These are phyloP conservation scores for Suillus hirtellus DNA, from an alignment of 768 basidiomycete genomes.

Conservation along the genomic window DNA sequence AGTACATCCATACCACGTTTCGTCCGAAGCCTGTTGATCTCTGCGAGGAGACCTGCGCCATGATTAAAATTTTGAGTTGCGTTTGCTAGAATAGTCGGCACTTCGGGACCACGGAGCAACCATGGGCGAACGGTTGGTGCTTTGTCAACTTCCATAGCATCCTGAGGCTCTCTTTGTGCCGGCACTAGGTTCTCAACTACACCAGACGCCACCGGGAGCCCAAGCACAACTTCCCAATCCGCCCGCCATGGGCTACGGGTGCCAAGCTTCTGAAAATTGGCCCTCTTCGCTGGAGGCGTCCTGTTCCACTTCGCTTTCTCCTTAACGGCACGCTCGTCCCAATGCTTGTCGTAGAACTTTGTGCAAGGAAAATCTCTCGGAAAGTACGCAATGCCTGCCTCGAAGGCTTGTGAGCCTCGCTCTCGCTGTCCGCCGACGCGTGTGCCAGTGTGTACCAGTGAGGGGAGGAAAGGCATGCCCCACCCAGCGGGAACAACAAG, in stretches of 20 bases:
- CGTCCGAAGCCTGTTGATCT: constrained; percentile 58
- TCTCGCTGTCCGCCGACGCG: constrained; percentile 87
- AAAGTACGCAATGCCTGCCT: constrained; percentile 73
- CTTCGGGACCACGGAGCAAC: constrained; percentile 65
- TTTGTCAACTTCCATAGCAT: constrained; percentile 16
- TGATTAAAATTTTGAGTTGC: constrained; percentile 41
- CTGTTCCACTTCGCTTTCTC: constrained; percentile 69
- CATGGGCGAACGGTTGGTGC: constrained; percentile 44
- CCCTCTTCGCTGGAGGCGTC: constrained; percentile 86
- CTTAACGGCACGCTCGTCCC: constrained; percentile 46
- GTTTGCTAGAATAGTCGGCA: constrained; percentile 45
- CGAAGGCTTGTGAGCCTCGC: constrained; percentile 76
- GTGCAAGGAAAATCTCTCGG: constrained; percentile 79
- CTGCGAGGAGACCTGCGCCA: constrained; percentile 45
- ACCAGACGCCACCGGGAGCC: constrained; percentile 34
- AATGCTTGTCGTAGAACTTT: constrained; percentile 51
- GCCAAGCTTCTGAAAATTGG: constrained; percentile 65
- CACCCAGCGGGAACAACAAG: constrained; percentile 86
- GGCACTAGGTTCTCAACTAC: constrained; percentile 42
- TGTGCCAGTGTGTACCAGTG: constrained; percentile 80
- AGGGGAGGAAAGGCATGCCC: constrained; percentile 87
- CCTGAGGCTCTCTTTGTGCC: constrained; percentile 54
- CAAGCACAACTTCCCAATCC: constrained; percentile 76
- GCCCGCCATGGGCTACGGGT: constrained; percentile 72
- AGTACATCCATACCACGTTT: constrained; percentile 53